Conservation (phyloP, 2,329 filamentous ascomycete genomes). For the Eutypella sp. region DNA sequence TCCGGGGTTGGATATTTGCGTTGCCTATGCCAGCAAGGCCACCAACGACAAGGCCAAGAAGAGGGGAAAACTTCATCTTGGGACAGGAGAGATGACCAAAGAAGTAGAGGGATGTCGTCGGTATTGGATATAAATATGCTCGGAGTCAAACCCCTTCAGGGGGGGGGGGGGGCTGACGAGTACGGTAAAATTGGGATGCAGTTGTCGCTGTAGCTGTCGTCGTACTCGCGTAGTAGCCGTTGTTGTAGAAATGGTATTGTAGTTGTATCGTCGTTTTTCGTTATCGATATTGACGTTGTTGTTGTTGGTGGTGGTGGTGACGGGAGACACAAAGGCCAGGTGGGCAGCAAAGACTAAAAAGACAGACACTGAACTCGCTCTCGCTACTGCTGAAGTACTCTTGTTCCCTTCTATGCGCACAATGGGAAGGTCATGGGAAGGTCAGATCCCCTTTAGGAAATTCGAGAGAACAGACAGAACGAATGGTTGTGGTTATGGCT, state of each 20-base stretch:
- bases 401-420: too few species aligned
- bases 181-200: not conserved
- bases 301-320: too few species aligned
- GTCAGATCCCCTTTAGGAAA: too few species aligned
- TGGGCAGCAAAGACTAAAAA: too few species aligned
- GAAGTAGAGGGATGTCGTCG: constrained; percentile 2
- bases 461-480: not conserved
- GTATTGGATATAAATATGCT: not conserved
- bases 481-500: too few species aligned
- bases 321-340: too few species aligned
- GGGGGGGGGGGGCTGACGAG: not conserved
- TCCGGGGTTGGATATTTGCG: constrained; percentile 51
- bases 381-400: too few species aligned
- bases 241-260: not conserved
- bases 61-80: constrained; percentile 47
- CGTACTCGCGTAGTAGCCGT: not conserved
- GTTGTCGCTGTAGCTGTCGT: not conserved
- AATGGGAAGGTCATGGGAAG: too few species aligned
- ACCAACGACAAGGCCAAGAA: constrained; percentile 44
- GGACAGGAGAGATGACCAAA: not conserved
- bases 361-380: too few species aligned
- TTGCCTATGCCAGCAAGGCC: constrained; percentile 46
- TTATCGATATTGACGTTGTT: too few species aligned
- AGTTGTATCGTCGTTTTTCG: too few species aligned
- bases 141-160: not conserved